phyloP scores from a whole-genome alignment of 495 filamentous ascomycete genomes.

The Echria macrotheca region DNA sequence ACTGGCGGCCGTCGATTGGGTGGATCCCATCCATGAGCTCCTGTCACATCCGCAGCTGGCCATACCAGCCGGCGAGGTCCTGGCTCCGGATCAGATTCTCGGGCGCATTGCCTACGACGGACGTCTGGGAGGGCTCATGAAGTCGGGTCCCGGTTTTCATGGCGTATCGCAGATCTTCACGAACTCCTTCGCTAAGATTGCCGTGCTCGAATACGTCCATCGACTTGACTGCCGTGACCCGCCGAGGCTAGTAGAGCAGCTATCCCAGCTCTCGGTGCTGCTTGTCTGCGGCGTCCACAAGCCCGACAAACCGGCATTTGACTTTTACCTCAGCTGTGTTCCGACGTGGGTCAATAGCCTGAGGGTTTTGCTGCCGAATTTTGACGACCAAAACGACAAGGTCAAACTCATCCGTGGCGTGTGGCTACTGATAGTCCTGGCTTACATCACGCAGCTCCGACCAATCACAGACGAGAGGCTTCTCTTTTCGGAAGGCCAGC shows the following conservation, averaged over 20 bases:
- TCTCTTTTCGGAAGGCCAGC: constrained; percentile 6
- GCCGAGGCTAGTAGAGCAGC: constrained; percentile 14
- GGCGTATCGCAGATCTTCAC: constrained; percentile 16
- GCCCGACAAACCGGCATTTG: constrained; percentile 19
- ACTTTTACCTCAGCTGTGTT: constrained; percentile 24
- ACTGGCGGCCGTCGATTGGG: constrained; percentile 23
- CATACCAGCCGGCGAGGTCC: background rate
- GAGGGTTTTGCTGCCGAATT: constrained; percentile 16
- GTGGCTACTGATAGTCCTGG: constrained; percentile 24
- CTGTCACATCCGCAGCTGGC: constrained; percentile 18
- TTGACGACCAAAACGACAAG: constrained; percentile 13
- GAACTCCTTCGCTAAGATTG: constrained; percentile 11
- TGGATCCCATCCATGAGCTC: constrained; percentile 17
- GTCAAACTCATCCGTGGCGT: constrained; percentile 20
- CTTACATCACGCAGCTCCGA: constrained; percentile 29
- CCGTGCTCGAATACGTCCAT: constrained; percentile 23
- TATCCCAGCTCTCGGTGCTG: constrained; percentile 18
- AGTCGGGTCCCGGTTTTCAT: constrained; percentile 22
- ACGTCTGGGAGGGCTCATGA: constrained; percentile 24
- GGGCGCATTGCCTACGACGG: constrained; percentile 23
- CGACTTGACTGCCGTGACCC: constrained; percentile 20
- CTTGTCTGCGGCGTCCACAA: constrained; percentile 25
- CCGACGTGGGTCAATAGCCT: constrained; percentile 21
- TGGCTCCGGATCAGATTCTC: constrained; percentile 19
- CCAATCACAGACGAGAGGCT: constrained; percentile 21